phyloP scores from a whole-genome alignment of 306 rosid species.

The Fagus sylvatica region DNA sequence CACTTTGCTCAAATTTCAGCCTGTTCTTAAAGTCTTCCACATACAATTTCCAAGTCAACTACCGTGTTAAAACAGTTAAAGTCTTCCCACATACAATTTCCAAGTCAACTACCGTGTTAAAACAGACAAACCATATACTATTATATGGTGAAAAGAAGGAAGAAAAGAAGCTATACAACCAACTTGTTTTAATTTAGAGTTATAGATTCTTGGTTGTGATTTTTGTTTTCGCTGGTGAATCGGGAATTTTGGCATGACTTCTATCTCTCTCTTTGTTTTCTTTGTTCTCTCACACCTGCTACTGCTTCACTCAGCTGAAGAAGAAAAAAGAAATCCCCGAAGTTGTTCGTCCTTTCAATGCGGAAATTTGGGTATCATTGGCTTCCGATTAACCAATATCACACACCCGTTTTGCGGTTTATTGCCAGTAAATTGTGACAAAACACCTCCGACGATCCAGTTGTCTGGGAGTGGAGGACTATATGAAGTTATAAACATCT shows the following conservation, averaged over 20 bases:
- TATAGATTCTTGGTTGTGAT: too few species aligned
- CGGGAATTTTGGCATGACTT: background rate
- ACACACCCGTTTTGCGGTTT: background rate
- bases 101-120: too few species aligned
- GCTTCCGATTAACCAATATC: background rate
- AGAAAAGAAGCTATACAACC: too few species aligned
- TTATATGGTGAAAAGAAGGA: too few species aligned
- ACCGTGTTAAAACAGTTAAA: too few species aligned
- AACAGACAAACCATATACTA: too few species aligned
- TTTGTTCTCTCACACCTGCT: background rate
- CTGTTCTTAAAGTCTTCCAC: too few species aligned
- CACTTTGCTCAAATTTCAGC: too few species aligned
- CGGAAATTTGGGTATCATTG: background rate
- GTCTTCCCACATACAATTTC: too few species aligned
- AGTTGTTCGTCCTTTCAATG: background rate
- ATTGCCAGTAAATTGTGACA: background rate
- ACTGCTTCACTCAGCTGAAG: slow-evolving; percentile 1
- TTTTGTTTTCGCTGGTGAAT: too few species aligned
- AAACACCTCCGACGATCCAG: background rate
- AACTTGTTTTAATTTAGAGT: too few species aligned
- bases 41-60: too few species aligned
- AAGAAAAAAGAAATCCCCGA: background rate
- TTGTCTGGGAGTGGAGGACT: fast-evolving
- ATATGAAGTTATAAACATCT: background rate
- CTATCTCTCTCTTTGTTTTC: background rate